Evolutionary conservation across 78 protist genomes (phyloP).

Genomic region (Creolimax fragrantissima): DNA sequence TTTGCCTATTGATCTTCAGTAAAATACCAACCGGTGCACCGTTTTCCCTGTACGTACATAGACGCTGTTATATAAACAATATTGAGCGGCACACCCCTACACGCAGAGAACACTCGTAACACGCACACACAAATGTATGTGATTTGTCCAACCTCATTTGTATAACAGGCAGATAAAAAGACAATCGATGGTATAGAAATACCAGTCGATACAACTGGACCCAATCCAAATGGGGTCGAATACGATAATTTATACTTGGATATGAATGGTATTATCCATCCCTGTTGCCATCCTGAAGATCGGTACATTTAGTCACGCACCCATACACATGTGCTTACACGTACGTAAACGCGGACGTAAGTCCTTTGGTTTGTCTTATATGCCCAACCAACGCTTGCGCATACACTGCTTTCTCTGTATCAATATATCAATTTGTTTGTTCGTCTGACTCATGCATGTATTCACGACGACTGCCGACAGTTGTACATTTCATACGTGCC

Average conservation of each 20-base stretch:
- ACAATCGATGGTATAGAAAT: neutral
- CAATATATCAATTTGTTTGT: no score
- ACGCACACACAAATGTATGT: neutral
- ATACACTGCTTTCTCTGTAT: neutral
- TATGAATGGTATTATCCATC: conserved; percentile 98
- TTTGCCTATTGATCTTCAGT: no score
- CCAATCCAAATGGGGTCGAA: conserved; percentile 12
- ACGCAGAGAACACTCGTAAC: no score
- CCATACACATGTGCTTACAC: neutral
- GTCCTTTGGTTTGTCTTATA: neutral
- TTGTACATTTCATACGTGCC: no score
- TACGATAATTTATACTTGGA: conserved; percentile 97
- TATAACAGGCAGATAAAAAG: neutral
- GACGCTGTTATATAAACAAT: no score
- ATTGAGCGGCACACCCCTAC: no score
- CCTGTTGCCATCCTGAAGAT: conserved; percentile 86
- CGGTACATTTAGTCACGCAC: no score
- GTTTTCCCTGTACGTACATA: no score
- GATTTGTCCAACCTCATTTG: neutral
- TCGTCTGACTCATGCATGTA: no score
- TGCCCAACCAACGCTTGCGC: neutral
- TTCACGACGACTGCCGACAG: no score
- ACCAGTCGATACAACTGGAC: neutral
- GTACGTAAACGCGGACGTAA: no score
- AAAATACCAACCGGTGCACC: no score